Evolutionary conservation across 305 asterid genomes (phyloP), one percentile per base, ranked within the genome.

Genomic region (Fraxinus ornus): DNA sequence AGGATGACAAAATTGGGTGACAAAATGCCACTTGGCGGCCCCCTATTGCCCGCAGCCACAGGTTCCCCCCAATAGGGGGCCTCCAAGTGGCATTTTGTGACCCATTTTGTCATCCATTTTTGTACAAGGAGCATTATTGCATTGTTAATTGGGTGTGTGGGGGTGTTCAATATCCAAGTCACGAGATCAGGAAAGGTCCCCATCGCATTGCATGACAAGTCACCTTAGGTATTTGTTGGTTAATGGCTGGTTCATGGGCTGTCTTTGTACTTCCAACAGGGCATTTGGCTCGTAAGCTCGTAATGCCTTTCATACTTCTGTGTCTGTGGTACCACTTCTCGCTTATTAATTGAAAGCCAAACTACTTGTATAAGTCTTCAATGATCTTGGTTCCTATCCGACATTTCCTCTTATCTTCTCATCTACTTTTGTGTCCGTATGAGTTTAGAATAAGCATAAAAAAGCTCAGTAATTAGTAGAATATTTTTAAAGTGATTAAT

Each of bases 241-340:
- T 83, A 82, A 84, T 77, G 78, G 37, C 76, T 44, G 83, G 49
- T 57, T 81, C 82, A 73, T 77, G 79, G 76, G 44, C 76, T 77
- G 85, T 86, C 82, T 75, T 85, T 83, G 85, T 82, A 83, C 86
- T 83, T 83, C 81, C 86, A 85, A 79, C 81, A 35, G 37, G 19
- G 19, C 74, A 66, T 66, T 62, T 60, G 70, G 70, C 12, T 60
- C 28, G 70, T 60, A 62, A 21, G 30, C 15, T 62, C 3, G 4
- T 62, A 19, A 62, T 62, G 4, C 15, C 6, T 62, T 22, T 19
- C 71, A 62, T 2, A 8, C 6, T 22, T 62, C 15, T 22, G 71
- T 62, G 30, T 8, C 71, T 62, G 30, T 62, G 71, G 71, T 62
- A 62, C 71, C 71, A 62, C 71, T 62, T 8, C 71, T 62, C 30